Evolutionary conservation across 371 early-diverging fungal genomes (phyloP).

Genomic region (Parasitella parasitica): DNA sequence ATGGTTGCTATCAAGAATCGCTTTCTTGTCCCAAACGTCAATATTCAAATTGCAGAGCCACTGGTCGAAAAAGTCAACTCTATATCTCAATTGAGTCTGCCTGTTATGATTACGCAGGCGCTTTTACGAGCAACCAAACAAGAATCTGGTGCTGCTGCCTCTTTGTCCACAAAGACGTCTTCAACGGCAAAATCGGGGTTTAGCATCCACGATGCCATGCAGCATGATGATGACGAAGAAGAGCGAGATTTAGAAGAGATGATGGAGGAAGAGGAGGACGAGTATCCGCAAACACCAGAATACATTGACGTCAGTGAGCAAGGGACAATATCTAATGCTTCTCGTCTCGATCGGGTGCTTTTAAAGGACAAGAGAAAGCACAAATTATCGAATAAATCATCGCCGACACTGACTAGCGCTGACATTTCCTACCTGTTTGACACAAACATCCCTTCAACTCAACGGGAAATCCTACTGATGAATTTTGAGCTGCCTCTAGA

Average conservation of each 20-base stretch:
- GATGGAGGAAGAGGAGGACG: constrained; percentile 4
- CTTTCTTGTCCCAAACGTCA: constrained; percentile 29
- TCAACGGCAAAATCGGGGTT: background rate
- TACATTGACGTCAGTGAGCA: constrained; percentile 30
- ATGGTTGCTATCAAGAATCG: constrained; percentile 42
- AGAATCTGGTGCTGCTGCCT: background rate
- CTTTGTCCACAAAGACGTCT: background rate
- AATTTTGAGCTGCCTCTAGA: constrained; percentile 26
- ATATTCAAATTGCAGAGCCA: constrained; percentile 37
- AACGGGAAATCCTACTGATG: constrained; percentile 16
- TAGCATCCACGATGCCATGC: background rate
- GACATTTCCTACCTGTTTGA: constrained; percentile 15
- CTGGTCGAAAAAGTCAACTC: constrained; percentile 33
- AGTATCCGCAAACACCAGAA: constrained; percentile 8
- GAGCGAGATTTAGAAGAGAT: background rate
- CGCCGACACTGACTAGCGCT: background rate
- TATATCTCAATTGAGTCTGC: constrained; percentile 20
- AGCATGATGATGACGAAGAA: background rate
- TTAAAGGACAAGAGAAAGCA: constrained; percentile 8
- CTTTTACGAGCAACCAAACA: constrained; percentile 7
- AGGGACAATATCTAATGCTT: constrained; percentile 27
- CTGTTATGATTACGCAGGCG: constrained; percentile 39
- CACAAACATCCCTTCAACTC: background rate
- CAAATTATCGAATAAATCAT: background rate
- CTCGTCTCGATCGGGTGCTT: constrained; percentile 18